These are phyloP conservation scores for Planoprotostelium fungivorum DNA, from an alignment of 78 protist species.

Conservation along the genomic window DNA sequence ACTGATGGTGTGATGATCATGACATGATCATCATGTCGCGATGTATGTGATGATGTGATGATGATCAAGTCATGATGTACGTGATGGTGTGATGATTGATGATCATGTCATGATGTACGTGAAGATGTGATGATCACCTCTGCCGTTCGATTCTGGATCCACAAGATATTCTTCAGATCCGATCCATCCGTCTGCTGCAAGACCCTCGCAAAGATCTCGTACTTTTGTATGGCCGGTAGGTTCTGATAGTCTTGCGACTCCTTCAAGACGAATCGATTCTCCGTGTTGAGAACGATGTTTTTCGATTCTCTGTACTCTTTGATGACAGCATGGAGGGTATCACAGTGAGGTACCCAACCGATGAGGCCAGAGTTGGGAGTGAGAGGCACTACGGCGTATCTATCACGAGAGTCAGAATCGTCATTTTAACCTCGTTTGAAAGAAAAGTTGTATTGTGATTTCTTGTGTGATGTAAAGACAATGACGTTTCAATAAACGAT, in stretches of 20 bases:
- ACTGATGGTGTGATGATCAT: too few relatives aligned
- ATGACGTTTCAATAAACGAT: conserved; percentile 37
- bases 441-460: not conserved
- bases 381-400: conserved; percentile 66
- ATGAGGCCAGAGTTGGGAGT: conserved; percentile 67
- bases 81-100: too few relatives aligned
- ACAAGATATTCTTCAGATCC: conserved; percentile 4
- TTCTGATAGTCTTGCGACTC: not conserved
- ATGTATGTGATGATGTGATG: too few relatives aligned
- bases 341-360: conserved; percentile 77
- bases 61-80: too few relatives aligned
- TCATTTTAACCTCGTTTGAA: not conserved
- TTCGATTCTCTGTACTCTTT: conserved; percentile 21
- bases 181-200: conserved; percentile 5
- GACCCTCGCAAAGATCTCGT: not conserved
- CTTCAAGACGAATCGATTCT: not conserved
- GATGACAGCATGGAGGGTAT: conserved; percentile 70
- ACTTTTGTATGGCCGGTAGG: conserved; percentile 6
- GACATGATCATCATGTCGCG: too few relatives aligned
- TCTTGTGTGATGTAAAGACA: not conserved
- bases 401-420: too few relatives aligned
- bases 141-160: not conserved
- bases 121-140: conserved; percentile 22
- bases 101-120: too few relatives aligned
- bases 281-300: not conserved